Evolutionary conservation across 768 basidiomycete species (phyloP).

Genomic region (Clitopilus passeckerianus): DNA sequence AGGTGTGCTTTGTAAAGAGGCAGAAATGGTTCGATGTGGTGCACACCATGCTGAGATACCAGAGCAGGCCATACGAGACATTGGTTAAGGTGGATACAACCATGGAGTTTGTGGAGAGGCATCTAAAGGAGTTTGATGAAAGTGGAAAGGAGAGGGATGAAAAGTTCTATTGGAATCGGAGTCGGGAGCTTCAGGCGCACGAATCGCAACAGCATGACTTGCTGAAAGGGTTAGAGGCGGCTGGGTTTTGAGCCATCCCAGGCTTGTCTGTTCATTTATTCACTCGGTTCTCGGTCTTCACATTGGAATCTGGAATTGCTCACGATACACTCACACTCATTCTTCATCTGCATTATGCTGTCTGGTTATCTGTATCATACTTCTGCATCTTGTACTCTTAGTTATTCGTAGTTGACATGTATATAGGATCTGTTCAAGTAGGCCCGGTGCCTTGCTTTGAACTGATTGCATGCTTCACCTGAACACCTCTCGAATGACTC

Average conservation of each 20-base stretch:
- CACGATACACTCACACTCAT: background rate
- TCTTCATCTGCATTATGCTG: background rate
- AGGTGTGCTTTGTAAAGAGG: constrained; percentile 50
- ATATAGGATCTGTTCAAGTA: background rate
- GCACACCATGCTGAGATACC: constrained; percentile 51
- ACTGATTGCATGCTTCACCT: too few relatives aligned
- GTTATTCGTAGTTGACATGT: background rate
- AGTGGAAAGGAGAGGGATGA: constrained; percentile 27
- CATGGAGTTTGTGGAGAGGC: constrained; percentile 40
- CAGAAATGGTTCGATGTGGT: constrained; percentile 55
- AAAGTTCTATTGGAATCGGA: constrained; percentile 52
- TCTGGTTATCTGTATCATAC: background rate
- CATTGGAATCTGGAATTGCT: background rate
- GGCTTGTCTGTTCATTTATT: background rate
- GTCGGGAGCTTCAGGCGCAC: constrained; percentile 53
- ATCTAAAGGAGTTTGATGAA: constrained; percentile 32
- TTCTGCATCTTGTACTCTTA: background rate
- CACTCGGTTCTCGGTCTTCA: background rate
- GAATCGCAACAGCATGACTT: constrained; percentile 63
- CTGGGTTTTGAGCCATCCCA: constrained; percentile 46
- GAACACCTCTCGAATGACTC: too few relatives aligned
- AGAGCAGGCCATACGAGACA: constrained; percentile 41
- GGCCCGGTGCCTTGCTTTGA: background rate
- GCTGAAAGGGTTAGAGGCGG: constrained; percentile 60
- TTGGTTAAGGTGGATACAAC: constrained; percentile 40